Base-by-base conservation (phyloP, 345 rosid genomes). In the Eucalyptus erythrocorys region DNA sequence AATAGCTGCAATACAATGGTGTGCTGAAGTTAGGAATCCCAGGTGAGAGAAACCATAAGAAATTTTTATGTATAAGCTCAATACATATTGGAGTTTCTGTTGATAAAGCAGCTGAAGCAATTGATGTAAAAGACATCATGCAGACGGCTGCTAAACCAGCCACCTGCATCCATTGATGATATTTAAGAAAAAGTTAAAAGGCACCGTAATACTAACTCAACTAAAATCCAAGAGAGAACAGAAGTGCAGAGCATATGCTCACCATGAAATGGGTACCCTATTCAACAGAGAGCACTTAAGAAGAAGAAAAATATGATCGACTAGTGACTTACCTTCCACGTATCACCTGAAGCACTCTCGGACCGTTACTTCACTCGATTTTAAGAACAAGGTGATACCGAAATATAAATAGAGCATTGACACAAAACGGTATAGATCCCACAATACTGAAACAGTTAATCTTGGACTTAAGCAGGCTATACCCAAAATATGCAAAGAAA, bases 101-200 rank as follows among this genome's bases (percentile, higher is more conserved):
- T n/a, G 89, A 79, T 85, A 91, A 87, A 87, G 93, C 91, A 49
- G 90, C 88, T 53, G 88, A 53, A 43, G 94, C 90, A 79, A 91
- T 92, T 21, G 89, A 88, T 30, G 92, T 87, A 88, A 92, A 92
- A 79, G 92, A 92, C 45, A 90, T 19, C 37, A 92, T 87, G 76
- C 92, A 90, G 47, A 92, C 89, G 37, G 86, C 87, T n/a, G 92
- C 89, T 81, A 92, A 87, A 66, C 94, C 94, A 86, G 92, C 91
- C 85, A 92, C 91, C 93, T 89, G 92, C 90, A 88, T 64, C 86
- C 53, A 49, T 42, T 76, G 80, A 51, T 48, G 57, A 87, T 48
- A 51, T 49, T 87, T 81, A 57, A 47, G 68, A 30, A 48, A 30
- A 42, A 17, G 61, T 71, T 79, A 27, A 61, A 61, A 42, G 27